These are phyloP conservation scores for Melampsora americana DNA, from an alignment of 1,284 basidiomycete species.

Conservation along the genomic window DNA sequence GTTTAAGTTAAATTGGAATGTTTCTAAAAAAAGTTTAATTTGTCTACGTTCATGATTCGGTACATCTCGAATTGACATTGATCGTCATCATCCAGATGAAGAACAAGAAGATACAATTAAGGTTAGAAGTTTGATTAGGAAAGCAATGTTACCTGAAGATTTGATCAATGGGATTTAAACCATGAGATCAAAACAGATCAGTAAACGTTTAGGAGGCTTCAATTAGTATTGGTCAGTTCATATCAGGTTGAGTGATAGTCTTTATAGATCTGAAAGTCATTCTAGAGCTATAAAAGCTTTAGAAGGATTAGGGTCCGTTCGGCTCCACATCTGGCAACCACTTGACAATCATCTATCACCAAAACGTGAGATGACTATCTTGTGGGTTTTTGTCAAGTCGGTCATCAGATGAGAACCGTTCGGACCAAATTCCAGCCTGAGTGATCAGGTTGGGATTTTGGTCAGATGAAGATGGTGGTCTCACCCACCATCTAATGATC, in stretches of 20 bases:
- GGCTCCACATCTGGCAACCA: too few relatives aligned
- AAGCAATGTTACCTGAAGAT: slow-evolving; percentile 27
- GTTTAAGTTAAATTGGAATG: neutral
- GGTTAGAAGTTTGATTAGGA: slow-evolving; percentile 2
- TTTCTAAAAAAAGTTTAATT: slow-evolving; percentile 13
- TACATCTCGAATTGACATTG: slow-evolving; percentile 12
- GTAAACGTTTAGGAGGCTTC: slow-evolving; percentile 3
- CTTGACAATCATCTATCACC: too few relatives aligned
- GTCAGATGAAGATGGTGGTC: too few relatives aligned
- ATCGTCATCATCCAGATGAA: slow-evolving; percentile 4
- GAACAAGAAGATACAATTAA: too few relatives aligned
- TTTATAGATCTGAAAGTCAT: slow-evolving; percentile 17
- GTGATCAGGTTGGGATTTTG: too few relatives aligned
- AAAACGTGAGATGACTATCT: too few relatives aligned
- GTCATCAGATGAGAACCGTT: too few relatives aligned
- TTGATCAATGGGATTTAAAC: slow-evolving; percentile 1
- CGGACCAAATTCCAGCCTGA: too few relatives aligned
- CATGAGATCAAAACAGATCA: slow-evolving; percentile 2
- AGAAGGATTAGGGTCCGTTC: neutral
- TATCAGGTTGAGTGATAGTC: slow-evolving; percentile 31
- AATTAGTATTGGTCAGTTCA: slow-evolving; percentile 8
- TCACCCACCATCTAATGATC: too few relatives aligned
- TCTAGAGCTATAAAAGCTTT: neutral
- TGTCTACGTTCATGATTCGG: slow-evolving; percentile 32
- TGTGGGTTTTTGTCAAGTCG: too few relatives aligned